phyloP scores from a whole-genome alignment of 140 eudicot genomes.

The Anethum foeniculum region DNA sequence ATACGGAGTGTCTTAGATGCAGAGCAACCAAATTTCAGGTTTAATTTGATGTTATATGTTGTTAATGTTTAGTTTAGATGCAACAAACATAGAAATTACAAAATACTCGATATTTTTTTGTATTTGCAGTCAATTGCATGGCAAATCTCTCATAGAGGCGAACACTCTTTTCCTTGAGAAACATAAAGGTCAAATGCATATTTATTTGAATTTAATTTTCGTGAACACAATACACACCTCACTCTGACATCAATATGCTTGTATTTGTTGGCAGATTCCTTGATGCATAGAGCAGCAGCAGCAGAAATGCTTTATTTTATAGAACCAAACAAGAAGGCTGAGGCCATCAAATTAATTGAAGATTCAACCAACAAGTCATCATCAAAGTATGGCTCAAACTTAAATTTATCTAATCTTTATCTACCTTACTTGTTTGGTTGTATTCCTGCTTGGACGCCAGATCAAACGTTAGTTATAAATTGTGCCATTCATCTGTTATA shows the following conservation, averaged over 20 bases:
- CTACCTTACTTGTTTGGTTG: not conserved
- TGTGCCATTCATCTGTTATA: constrained; percentile 12
- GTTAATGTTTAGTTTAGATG: not conserved
- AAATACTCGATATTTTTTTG: not conserved
- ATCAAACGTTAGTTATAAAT: not conserved
- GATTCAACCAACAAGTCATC: constrained; percentile 41
- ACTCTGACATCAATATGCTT: constrained; percentile 8
- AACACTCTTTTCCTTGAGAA: constrained; percentile 62
- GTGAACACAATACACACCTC: constrained; percentile 1
- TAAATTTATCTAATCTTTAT: not conserved
- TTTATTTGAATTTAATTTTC: not conserved
- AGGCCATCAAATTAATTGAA: constrained; percentile 65
- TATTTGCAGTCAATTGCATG: constrained; percentile 63
- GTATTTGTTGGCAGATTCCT: constrained; percentile 54
- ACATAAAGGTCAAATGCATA: constrained; percentile 50
- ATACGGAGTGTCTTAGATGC: constrained; percentile 80
- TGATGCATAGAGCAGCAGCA: constrained; percentile 91
- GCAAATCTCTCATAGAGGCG: constrained; percentile 67
- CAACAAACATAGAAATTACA: not conserved
- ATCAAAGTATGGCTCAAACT: constrained; percentile 29
- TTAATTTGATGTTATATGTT: constrained; percentile 6
- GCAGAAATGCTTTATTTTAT: constrained; percentile 77
- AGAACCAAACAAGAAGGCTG: constrained; percentile 73
- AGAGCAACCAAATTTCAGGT: constrained; percentile 81
- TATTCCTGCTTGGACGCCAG: not conserved